These are phyloP conservation scores for Gymnopilus junonius DNA, from an alignment of 768 basidiomycete genomes.

Conservation along the genomic window DNA sequence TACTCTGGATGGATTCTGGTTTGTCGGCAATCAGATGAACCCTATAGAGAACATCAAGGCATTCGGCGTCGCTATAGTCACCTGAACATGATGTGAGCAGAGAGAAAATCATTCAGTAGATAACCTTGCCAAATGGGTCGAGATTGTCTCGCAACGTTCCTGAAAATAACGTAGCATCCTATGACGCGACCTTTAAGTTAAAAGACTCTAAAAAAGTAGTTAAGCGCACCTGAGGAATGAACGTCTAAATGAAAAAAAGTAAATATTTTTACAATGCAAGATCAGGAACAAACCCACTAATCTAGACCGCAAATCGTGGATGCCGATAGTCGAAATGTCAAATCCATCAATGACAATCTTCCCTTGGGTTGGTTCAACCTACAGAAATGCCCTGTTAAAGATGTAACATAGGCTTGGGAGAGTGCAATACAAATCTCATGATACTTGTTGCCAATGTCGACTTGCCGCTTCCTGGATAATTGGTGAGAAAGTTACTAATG, in stretches of 20 bases:
- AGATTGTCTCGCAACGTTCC: constrained; percentile 82
- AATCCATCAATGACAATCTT: constrained; percentile 85
- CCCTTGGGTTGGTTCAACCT: constrained; percentile 78
- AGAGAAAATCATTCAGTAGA: background rate
- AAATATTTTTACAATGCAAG: constrained; percentile 6
- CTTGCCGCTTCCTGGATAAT: constrained; percentile 74
- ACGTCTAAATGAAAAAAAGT: constrained; percentile 58
- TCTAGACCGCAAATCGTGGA: constrained; percentile 81
- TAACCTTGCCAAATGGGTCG: constrained; percentile 66
- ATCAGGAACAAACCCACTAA: constrained; percentile 47
- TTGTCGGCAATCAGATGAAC: constrained; percentile 75
- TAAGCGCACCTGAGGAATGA: constrained; percentile 64
- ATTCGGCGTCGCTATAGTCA: constrained; percentile 81
- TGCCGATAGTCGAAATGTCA: constrained; percentile 83
- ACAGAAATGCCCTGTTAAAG: constrained; percentile 8
- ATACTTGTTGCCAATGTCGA: constrained; percentile 87
- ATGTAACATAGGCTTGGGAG: background rate
- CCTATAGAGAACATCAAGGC: constrained; percentile 78
- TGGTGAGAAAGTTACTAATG: background rate
- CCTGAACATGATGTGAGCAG: constrained; percentile 35
- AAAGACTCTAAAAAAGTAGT: constrained; percentile 54
- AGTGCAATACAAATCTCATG: constrained; percentile 68
- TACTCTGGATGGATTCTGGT: constrained; percentile 49
- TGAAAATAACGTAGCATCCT: constrained; percentile 79
- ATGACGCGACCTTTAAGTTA: background rate